Percentiles rank a stretch among this genome's conserved stretches.
Evolutionary conservation across 345 rosid genomes (phyloP).

Genomic region (Euphorbia tirucalli): DNA sequence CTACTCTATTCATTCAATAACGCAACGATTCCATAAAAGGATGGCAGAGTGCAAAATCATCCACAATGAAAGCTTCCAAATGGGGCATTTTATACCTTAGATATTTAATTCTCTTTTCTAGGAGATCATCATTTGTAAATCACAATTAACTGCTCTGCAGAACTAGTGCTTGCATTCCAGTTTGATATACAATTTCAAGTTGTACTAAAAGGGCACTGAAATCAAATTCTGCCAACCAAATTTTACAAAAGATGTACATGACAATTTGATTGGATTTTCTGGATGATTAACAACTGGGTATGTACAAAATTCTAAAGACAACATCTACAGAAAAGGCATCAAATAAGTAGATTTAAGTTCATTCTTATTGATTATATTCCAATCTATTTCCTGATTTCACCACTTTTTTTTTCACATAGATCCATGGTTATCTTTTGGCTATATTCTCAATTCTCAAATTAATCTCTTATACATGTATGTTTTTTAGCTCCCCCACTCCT

Average conservation of each 20-base stretch:
- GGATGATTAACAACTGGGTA: neutral
- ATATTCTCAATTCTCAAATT: neutral
- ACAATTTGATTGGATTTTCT: neutral
- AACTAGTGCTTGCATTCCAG: neutral
- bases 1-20: neutral
- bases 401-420: neutral
- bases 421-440: neutral
- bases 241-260: neutral
- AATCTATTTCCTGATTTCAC: neutral
- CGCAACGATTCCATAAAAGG: neutral
- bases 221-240: neutral
- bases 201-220: neutral
- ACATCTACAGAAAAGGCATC: neutral
- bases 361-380: neutral
- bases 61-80: neutral
- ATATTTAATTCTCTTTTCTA: neutral
- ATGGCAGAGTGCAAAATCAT: neutral
- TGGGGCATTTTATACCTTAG: neutral
- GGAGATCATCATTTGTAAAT: neutral
- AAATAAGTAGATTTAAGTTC: neutral
- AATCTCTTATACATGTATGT: neutral
- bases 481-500: neutral
- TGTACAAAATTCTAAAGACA: neutral
- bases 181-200: neutral
- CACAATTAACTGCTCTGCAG: neutral